A percentile compares a stretch with the other conserved stretches of the same genome.
Conservation (phyloP, 83 land plant genomes). For the Thuja plicata region DNA sequence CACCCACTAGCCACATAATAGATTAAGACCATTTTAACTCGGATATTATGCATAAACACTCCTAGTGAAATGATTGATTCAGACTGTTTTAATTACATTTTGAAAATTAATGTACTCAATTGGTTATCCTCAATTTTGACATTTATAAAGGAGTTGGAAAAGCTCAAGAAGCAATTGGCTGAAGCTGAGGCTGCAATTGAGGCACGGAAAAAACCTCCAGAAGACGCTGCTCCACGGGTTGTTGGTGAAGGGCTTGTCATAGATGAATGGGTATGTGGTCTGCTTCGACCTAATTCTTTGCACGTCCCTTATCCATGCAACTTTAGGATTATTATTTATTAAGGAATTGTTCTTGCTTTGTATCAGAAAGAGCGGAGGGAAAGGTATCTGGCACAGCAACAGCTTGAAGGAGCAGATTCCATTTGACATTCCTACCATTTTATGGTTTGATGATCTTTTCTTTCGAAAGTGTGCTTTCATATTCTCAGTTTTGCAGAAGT, state of each 20-base stretch:
- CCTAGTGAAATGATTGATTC: neutral
- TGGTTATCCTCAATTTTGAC: neutral
- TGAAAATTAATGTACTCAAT: neutral
- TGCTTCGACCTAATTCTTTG: neutral
- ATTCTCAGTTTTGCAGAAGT: neutral
- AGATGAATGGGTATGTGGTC: conserved; percentile 63
- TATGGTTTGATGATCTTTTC: neutral
- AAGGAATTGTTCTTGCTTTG: conserved; percentile 5
- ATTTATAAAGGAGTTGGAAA: conserved; percentile 46
- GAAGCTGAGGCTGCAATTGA: conserved; percentile 71
- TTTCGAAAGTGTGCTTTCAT: neutral
- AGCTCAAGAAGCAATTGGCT: conserved; percentile 55
- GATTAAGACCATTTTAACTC: neutral
- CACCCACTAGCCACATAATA: neutral
- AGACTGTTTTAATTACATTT: neutral
- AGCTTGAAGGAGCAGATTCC: conserved; percentile 65
- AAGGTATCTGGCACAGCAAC: conserved; percentile 68
- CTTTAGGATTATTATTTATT: neutral
- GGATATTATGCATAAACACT: neutral
- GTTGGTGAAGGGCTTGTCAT: conserved; percentile 72
- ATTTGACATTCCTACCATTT: neutral
- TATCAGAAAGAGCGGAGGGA: conserved; percentile 70
- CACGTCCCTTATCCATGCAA: neutral
- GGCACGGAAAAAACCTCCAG: conserved; percentile 60
- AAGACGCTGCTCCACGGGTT: conserved; percentile 44